Evolutionary conservation across 495 filamentous ascomycete species (phyloP).

Genomic region (Penicillium longicatenatum): DNA sequence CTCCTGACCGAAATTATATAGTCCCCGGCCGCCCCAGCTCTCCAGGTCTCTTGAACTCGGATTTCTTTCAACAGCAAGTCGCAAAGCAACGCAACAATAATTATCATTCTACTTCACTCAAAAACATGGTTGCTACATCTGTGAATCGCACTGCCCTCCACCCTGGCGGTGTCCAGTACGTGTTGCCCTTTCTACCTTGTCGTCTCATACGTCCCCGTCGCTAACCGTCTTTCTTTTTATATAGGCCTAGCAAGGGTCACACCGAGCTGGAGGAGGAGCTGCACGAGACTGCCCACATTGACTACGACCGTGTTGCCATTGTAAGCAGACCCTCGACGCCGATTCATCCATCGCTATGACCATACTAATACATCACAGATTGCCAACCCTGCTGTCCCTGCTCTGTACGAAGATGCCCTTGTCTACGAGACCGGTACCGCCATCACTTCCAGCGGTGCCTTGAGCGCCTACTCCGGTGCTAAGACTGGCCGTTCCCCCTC

Average conservation of each 20-base stretch:
- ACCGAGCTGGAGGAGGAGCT: constrained; percentile 97
- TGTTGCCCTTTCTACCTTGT: constrained; percentile 24
- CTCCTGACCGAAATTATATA: constrained; percentile 50
- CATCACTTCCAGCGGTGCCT: constrained; percentile 90
- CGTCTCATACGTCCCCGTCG: constrained; percentile 18
- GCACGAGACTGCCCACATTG: constrained; percentile 97
- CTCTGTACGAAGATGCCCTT: constrained; percentile 97
- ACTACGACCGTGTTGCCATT: constrained; percentile 98
- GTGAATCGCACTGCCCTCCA: constrained; percentile 90
- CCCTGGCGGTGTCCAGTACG: constrained; percentile 90
- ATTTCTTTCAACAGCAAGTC: constrained; percentile 62
- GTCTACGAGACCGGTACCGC: constrained; percentile 98
- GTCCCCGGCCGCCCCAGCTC: constrained; percentile 44
- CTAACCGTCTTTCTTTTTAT: constrained; percentile 35
- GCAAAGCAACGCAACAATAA: constrained; percentile 63
- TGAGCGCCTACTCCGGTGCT: constrained; percentile 95
- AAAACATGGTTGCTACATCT: constrained; percentile 69
- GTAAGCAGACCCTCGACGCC: constrained; percentile 53
- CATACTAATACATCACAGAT: constrained; percentile 54
- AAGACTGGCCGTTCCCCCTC: constrained; percentile 97
- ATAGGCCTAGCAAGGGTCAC: constrained; percentile 80
- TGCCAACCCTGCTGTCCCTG: constrained; percentile 86
- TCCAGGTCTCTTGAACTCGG: constrained; percentile 54
- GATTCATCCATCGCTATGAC: constrained; percentile 15
- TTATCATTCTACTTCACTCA: constrained; percentile 61